Conservation (phyloP, 257 asterid genomes). For the Jasminum sambac region DNA sequence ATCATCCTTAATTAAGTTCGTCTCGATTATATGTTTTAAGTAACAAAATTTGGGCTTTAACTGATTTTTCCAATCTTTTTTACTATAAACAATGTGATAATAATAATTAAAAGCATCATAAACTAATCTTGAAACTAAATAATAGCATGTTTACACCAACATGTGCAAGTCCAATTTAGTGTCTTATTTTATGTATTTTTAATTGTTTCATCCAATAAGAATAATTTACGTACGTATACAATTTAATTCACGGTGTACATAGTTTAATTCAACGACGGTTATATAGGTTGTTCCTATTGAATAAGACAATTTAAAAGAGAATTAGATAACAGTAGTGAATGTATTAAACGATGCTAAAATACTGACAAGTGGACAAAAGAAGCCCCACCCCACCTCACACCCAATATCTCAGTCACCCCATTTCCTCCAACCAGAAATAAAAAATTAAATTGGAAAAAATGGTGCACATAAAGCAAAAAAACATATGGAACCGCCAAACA, state of each 20-base stretch:
- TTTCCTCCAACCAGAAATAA: no score
- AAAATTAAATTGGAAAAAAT: no score
- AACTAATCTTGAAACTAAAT: background rate
- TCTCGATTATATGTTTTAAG: background rate
- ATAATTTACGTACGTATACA: no score
- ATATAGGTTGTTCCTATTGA: no score
- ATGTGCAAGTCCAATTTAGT: no score
- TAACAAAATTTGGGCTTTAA: slow-evolving; percentile 37
- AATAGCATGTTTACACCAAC: background rate
- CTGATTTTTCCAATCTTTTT: background rate
- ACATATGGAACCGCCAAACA: slow-evolving; percentile 56
- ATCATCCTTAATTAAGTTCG: background rate
- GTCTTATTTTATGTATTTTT: no score
- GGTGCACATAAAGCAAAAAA: background rate
- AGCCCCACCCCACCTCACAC: background rate
- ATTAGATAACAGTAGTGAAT: background rate
- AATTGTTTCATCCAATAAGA: background rate
- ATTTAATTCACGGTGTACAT: no score
- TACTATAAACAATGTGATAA: background rate
- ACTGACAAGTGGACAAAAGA: slow-evolving; percentile 26
- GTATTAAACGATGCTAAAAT: background rate
- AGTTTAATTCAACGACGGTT: no score
- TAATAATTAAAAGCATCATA: background rate
- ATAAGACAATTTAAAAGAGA: background rate
- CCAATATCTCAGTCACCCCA: no score